Percentiles rank a stretch among this genome's conserved stretches.
Evolutionary conservation across 2,329 filamentous ascomycete species (phyloP).

Genomic region (Aureobasidium mangrovei): DNA sequence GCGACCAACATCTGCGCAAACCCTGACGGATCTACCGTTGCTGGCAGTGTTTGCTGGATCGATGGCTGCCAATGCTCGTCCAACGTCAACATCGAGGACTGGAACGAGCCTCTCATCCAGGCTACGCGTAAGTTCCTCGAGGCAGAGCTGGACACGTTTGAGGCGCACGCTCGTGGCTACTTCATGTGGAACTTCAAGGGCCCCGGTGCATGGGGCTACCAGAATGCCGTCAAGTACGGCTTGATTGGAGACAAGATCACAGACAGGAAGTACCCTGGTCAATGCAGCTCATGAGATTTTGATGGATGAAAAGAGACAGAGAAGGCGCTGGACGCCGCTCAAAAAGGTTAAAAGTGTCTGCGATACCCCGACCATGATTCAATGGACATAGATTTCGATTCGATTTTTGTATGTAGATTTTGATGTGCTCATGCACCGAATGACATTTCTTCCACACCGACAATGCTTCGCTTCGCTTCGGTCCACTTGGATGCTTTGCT

Average conservation of each 20-base stretch:
- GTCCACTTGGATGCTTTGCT: no score
- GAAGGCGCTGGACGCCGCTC: conserved; percentile 9
- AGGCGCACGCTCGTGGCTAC: conserved; percentile 31
- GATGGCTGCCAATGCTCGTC: conserved; percentile 32
- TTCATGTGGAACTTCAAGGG: conserved; percentile 39
- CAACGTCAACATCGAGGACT: conserved; percentile 28
- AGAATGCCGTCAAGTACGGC: conserved; percentile 32
- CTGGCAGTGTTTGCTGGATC: conserved; percentile 25
- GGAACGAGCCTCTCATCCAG: conserved; percentile 29
- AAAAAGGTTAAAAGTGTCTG: conserved; percentile 1
- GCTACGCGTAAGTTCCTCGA: conserved; percentile 35
- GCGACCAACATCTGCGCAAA: conserved; percentile 38
- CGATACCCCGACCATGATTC: conserved; percentile 10
- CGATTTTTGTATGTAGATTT: conserved; percentile 10
- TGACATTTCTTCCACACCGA: background rate
- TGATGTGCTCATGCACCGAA: conserved; percentile 2
- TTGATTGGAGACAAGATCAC: conserved; percentile 32
- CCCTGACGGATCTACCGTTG: conserved; percentile 31
- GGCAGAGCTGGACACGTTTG: conserved; percentile 37
- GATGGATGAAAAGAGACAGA: background rate
- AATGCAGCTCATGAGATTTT: conserved; percentile 17
- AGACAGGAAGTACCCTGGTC: conserved; percentile 21
- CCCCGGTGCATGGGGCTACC: conserved; percentile 35
- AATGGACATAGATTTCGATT: conserved; percentile 13
- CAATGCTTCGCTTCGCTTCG: background rate